Conservation (phyloP, 1,139 yeast species). For the Sugiyamaella sp. region DNA sequence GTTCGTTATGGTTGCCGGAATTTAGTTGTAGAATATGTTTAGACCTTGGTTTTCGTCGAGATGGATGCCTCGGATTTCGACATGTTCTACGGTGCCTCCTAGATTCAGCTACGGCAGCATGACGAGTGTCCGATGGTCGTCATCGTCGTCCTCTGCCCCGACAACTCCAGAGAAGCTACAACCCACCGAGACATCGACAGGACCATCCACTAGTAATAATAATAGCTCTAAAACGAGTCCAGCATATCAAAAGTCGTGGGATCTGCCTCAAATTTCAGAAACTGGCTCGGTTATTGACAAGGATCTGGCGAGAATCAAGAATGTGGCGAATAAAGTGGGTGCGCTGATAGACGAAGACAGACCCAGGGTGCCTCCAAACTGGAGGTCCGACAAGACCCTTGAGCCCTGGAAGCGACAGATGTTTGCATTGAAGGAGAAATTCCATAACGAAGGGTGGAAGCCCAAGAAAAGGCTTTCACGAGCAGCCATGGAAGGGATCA, state of each 20-base stretch:
- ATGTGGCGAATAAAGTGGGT: slow-evolving; percentile 22
- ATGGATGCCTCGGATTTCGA: too few relatives aligned
- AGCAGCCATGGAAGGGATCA: slow-evolving; percentile 67
- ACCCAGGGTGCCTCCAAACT: slow-evolving; percentile 46
- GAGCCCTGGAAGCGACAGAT: slow-evolving; percentile 74
- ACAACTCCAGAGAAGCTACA: too few relatives aligned
- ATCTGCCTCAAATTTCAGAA: slow-evolving; percentile 23
- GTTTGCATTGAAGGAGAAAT: slow-evolving; percentile 60
- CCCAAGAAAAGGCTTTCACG: slow-evolving; percentile 72
- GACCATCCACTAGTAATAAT: not conserved
- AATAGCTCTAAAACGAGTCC: not conserved
- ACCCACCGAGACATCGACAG: not conserved
- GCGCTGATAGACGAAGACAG: slow-evolving; percentile 24
- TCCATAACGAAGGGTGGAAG: slow-evolving; percentile 62
- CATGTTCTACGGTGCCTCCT: too few relatives aligned
- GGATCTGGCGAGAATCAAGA: slow-evolving; percentile 8
- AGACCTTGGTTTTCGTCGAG: too few relatives aligned
- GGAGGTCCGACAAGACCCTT: slow-evolving; percentile 47
- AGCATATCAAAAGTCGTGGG: slow-evolving; percentile 22
- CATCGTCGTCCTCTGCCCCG: too few relatives aligned
- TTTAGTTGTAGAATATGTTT: too few relatives aligned
- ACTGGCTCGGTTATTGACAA: slow-evolving; percentile 18
- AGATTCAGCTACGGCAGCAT: too few relatives aligned
- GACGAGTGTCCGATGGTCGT: too few relatives aligned
- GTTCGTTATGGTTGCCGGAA: too few relatives aligned